phyloP scores from a whole-genome alignment of 345 rosid genomes.

The Salix arbutifolia region DNA sequence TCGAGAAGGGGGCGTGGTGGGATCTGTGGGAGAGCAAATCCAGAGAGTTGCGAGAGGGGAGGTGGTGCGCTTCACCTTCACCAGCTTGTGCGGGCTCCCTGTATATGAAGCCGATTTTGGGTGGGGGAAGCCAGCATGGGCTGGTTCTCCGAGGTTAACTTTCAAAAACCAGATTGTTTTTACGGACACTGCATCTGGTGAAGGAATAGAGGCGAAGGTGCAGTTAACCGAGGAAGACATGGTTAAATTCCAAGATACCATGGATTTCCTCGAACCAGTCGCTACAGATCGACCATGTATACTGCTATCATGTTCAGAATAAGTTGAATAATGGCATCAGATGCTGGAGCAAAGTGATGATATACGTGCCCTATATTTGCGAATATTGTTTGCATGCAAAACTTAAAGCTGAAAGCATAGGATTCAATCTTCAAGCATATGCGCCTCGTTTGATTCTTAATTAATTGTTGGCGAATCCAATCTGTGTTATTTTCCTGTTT shows the following conservation, averaged over 20 bases:
- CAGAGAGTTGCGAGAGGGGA: background rate
- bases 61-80: background rate
- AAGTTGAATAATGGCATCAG: too few species aligned
- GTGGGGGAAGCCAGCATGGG: slow-evolving; percentile 6
- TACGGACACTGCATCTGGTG: background rate
- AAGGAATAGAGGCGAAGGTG: background rate
- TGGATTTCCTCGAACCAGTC: background rate
- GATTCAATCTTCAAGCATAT: too few species aligned
- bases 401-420: too few species aligned
- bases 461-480: too few species aligned
- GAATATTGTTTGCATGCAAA: too few species aligned
- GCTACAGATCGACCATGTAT: too few species aligned
- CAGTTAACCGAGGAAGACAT: background rate
- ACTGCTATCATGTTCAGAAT: too few species aligned
- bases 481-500: too few species aligned
- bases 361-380: too few species aligned
- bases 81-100: slow-evolving; percentile 1
- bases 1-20: background rate
- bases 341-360: too few species aligned
- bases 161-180: slow-evolving; percentile 1
- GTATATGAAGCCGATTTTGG: slow-evolving; percentile 12
- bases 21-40: background rate
- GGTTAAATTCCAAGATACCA: background rate
- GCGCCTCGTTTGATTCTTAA: too few species aligned
- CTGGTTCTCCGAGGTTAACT: background rate